Conservation (phyloP, 768 basidiomycete genomes). For the Chalciporus piperatus region DNA sequence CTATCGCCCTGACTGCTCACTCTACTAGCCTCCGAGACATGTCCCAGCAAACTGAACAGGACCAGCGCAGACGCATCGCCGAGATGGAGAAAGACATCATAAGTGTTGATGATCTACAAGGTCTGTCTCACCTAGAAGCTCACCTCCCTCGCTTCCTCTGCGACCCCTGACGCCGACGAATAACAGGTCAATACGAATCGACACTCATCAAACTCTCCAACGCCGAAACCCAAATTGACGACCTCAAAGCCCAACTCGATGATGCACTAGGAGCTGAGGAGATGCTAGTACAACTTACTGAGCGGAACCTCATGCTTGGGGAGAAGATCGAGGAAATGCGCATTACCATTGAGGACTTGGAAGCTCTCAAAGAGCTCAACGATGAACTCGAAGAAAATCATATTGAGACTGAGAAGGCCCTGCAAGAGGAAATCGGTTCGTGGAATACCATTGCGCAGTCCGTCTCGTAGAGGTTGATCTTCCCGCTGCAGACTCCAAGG, state of each 20-base stretch:
- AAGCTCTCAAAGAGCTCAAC: constrained; percentile 91
- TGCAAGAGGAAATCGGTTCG: constrained; percentile 87
- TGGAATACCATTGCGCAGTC: background rate
- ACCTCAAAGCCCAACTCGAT: constrained; percentile 91
- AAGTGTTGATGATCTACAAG: constrained; percentile 74
- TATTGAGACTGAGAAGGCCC: constrained; percentile 84
- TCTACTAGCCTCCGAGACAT: constrained; percentile 75
- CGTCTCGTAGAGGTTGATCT: background rate
- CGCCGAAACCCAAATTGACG: constrained; percentile 89
- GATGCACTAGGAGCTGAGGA: constrained; percentile 95
- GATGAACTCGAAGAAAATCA: constrained; percentile 98
- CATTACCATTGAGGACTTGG: constrained; percentile 92
- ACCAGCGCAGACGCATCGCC: constrained; percentile 71
- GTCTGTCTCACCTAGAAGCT: constrained; percentile 36
- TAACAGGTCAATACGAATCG: constrained; percentile 73
- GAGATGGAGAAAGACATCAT: constrained; percentile 91
- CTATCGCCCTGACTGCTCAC: background rate
- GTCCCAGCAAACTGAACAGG: constrained; percentile 82
- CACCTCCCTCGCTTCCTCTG: background rate
- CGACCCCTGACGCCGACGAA: constrained; percentile 3
- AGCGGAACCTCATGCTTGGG: constrained; percentile 86
- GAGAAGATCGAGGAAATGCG: constrained; percentile 99
- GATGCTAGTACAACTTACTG: constrained; percentile 92
- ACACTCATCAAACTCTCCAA: constrained; percentile 78
- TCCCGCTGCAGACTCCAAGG: constrained; percentile 59